Evolutionary conservation across 805 yeast genomes (phyloP).

Genomic region (Metschnikowia kunwiensis): DNA sequence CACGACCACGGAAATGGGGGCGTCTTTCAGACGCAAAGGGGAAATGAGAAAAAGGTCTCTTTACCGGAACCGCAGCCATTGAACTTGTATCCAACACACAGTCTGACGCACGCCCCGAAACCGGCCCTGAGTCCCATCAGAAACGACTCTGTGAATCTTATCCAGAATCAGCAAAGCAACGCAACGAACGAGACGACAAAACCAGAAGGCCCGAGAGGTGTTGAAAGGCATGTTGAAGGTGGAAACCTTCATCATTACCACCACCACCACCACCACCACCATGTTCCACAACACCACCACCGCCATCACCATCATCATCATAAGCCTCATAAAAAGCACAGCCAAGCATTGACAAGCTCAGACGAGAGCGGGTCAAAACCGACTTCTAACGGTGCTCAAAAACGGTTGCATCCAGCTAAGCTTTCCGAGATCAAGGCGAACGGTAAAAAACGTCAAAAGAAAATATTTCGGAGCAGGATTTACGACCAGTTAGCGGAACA

Average conservation of each 20-base stretch:
- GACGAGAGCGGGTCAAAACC: neutral
- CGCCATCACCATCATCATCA: conserved; percentile 17
- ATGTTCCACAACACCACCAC: conserved; percentile 9
- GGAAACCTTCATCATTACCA: conserved; percentile 11
- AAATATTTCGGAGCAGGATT: conserved; percentile 20
- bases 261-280: conserved; percentile 11
- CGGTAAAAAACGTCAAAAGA: conserved; percentile 6
- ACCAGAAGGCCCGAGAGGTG: too few relatives aligned
- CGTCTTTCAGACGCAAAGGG: neutral
- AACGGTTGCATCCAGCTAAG: too few relatives aligned
- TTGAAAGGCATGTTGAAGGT: neutral
- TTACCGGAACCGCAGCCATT: conserved; percentile 11
- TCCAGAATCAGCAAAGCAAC: neutral
- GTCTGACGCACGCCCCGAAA: too few relatives aligned
- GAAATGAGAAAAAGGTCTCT: neutral
- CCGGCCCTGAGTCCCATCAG: neutral
- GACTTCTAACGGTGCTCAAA: too few relatives aligned
- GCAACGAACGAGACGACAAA: too few relatives aligned
- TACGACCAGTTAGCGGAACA: conserved; percentile 18
- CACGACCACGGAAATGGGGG: neutral
- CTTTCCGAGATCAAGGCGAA: neutral
- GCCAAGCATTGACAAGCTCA: neutral
- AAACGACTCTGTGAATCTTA: neutral
- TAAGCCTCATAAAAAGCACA: neutral
- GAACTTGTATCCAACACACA: conserved; percentile 6